Evolutionary conservation across 495 filamentous ascomycete genomes (phyloP).

Genomic region (Monascus purpureus): DNA sequence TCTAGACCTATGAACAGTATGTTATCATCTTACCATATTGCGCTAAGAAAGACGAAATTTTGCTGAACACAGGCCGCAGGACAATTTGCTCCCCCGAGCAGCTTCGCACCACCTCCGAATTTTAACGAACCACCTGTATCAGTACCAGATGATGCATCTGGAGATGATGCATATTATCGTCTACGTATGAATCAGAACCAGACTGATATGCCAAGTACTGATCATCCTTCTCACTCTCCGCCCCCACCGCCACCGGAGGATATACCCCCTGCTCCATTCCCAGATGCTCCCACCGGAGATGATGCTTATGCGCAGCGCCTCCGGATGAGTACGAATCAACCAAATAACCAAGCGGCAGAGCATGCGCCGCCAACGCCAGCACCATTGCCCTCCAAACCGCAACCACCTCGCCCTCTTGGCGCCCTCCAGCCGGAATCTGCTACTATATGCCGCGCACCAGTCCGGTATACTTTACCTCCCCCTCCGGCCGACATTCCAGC

Average conservation of each 20-base stretch:
- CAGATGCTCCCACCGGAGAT: constrained; percentile 47
- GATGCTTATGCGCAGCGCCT: constrained; percentile 54
- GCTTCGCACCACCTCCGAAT: constrained; percentile 58
- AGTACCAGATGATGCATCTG: constrained; percentile 41
- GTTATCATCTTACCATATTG: constrained; percentile 7
- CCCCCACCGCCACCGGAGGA: constrained; percentile 24
- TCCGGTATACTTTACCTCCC: constrained; percentile 62
- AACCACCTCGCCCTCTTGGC: constrained; percentile 15
- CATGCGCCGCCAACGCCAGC: constrained; percentile 21
- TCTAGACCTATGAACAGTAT: constrained; percentile 37
- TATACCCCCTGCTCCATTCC: constrained; percentile 19
- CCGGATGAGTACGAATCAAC: constrained; percentile 23
- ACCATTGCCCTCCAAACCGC: constrained; percentile 7
- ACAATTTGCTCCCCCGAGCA: constrained; percentile 58
- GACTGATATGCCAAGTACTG: constrained; percentile 4
- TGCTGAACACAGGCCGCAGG: constrained; percentile 22
- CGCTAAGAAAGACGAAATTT: constrained; percentile 1
- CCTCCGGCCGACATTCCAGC: constrained; percentile 41
- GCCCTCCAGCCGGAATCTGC: constrained; percentile 27
- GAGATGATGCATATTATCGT: constrained; percentile 61
- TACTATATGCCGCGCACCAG: constrained; percentile 73
- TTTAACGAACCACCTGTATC: constrained; percentile 25
- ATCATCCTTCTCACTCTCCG: constrained; percentile 4
- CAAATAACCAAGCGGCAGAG: constrained; percentile 12
- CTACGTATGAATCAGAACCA: constrained; percentile 30